Percentiles rank a stretch among this genome's conserved stretches.
Evolutionary conservation across 176 grass and related monocot species (phyloP).

Genomic region (Aegilops speltoides): DNA sequence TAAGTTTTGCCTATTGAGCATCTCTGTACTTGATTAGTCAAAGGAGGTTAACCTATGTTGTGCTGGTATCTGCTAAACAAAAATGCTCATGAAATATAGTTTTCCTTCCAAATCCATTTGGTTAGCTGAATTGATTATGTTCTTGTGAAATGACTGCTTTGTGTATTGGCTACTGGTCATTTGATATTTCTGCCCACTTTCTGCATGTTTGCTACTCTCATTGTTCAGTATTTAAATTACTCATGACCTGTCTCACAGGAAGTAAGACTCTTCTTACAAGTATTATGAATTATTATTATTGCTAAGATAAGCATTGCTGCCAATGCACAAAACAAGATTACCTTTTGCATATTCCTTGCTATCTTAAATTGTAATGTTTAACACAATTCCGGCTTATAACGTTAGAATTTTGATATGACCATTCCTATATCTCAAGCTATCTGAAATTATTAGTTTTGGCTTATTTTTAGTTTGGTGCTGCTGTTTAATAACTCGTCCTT

Average conservation of each 20-base stretch:
- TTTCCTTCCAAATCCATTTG: neutral
- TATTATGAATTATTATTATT: neutral
- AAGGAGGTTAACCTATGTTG: neutral
- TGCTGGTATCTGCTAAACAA: neutral
- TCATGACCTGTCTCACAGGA: neutral
- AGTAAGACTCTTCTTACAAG: neutral
- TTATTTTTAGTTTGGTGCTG: conserved; percentile 1
- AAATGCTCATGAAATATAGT: neutral
- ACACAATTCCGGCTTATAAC: neutral
- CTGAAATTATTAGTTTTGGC: neutral
- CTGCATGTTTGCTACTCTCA: neutral
- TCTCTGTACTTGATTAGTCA: conserved; percentile 4
- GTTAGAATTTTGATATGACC: neutral
- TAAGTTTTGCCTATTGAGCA: conserved; percentile 10
- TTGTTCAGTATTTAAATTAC: neutral
- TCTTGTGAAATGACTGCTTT: neutral
- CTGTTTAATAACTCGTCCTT: neutral
- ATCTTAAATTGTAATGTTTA: neutral
- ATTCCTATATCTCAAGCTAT: neutral
- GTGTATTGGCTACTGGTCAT: neutral
- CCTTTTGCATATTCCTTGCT: conserved; percentile 3
- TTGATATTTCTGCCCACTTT: neutral
- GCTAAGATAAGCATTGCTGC: neutral
- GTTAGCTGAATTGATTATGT: neutral
- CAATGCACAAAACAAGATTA: neutral